Evolutionary conservation across 768 basidiomycete species (phyloP).

Genomic region (Suillus subaureus): DNA sequence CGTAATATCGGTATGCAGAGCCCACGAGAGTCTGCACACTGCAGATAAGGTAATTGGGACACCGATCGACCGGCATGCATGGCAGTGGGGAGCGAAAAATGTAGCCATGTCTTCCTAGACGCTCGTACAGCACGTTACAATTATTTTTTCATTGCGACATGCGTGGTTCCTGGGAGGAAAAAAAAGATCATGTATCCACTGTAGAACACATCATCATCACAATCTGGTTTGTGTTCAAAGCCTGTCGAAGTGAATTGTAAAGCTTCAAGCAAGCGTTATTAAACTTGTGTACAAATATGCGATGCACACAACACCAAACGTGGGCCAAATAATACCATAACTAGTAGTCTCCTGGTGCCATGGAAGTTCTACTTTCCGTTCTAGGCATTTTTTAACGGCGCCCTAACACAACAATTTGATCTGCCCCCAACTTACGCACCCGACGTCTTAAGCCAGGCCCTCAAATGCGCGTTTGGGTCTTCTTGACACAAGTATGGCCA

Average conservation of each 20-base stretch:
- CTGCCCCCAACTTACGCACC: slow-evolving; percentile 6
- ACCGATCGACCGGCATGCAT: background rate
- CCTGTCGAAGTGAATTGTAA: background rate
- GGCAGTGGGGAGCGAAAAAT: background rate
- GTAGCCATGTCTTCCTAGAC: background rate
- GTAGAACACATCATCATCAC: background rate
- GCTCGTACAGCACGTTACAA: background rate
- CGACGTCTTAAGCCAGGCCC: slow-evolving; percentile 49
- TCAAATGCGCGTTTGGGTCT: background rate
- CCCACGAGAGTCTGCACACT: background rate
- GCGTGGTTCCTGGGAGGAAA: background rate
- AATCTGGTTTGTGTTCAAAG: background rate
- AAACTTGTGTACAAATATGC: background rate
- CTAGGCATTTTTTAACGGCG: slow-evolving; percentile 49
- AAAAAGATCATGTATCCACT: background rate
- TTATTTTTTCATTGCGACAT: background rate
- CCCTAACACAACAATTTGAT: slow-evolving; percentile 47
- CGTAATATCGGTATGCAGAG: background rate
- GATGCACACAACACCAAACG: background rate
- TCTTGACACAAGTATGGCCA: slow-evolving; percentile 35
- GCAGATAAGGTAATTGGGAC: background rate
- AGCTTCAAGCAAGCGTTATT: background rate
- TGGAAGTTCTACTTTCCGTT: background rate
- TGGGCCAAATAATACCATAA: background rate
- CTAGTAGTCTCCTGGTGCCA: too few species aligned